A percentile compares a stretch with the other conserved stretches of the same genome.
These are phyloP conservation scores for Catunica adiposa DNA, from an alignment of 2,329 filamentous ascomycete genomes.

Conservation along the genomic window DNA sequence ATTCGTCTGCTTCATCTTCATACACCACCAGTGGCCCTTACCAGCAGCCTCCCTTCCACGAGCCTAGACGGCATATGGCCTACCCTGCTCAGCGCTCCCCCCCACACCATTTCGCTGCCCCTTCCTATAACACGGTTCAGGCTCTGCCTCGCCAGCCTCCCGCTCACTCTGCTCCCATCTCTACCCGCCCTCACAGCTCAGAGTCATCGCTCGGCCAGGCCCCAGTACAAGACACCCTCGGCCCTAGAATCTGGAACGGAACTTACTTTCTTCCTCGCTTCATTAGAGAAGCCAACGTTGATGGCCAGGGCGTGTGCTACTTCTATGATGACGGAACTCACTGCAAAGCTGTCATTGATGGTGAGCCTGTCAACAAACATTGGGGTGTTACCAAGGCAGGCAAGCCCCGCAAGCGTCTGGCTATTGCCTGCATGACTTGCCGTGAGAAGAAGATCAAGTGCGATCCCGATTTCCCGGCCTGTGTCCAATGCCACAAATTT, in stretches of 20 bases:
- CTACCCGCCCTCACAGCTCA: not conserved
- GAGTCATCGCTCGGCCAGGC: not conserved
- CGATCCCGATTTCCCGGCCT: conserved; percentile 73
- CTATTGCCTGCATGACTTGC: conserved; percentile 84
- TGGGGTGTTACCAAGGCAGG: conserved; percentile 92
- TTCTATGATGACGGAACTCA: conserved; percentile 74
- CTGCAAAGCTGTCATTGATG: conserved; percentile 70
- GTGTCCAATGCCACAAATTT: conserved; percentile 84
- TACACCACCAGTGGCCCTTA: not conserved
- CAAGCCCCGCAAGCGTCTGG: conserved; percentile 77
- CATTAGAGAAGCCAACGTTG: conserved; percentile 46
- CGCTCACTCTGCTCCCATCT: not conserved
- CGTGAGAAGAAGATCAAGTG: conserved; percentile 97
- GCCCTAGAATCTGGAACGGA: conserved; percentile 54
- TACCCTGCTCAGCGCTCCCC: not conserved
- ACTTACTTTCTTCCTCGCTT: conserved; percentile 51
- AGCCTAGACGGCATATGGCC: not conserved
- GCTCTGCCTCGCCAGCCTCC: not conserved
- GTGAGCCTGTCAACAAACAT: conserved; percentile 72
- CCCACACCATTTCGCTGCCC: not conserved
- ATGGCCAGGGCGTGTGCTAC: conserved; percentile 67
- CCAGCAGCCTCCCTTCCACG: not conserved
- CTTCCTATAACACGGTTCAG: not conserved
- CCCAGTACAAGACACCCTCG: conserved; percentile 40
- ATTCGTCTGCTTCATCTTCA: not conserved